Evolutionary conservation across 2,329 filamentous ascomycete species (phyloP), one percentile per base, ranked within the genome.

Genomic region (Diplodia scrobiculata): DNA sequence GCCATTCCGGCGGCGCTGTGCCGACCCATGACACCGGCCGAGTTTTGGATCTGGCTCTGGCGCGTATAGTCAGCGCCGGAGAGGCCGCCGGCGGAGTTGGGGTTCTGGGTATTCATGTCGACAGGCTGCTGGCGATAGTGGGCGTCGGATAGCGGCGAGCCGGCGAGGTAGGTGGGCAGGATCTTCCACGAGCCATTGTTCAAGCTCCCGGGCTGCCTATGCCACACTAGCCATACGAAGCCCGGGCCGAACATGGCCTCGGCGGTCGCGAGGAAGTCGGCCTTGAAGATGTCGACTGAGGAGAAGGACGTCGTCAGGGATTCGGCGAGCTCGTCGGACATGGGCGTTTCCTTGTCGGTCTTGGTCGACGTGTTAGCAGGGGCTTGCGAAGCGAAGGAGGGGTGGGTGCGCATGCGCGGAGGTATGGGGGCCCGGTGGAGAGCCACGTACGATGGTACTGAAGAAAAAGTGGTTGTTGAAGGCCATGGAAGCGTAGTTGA

Each of bases 401-500:
- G 48, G 68, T 67, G 69, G 38, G 67, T 67, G 11, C 51, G 36
- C 64, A n/a, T 13, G 52, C 47, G 36, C 27, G 29, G 29, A 55
- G 9, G 10, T 32, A 38, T 29, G 58, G 34, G 21, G 32, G 32
- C 38, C 32, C 29, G 29, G 66, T 19, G 21, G 41, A 50, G 27
- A 29, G 58, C 45, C 27, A 68, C 69, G 38, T 71, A 77, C 75
- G 62, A 88, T 77, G 68, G 83, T 79, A 71, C 85, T 77, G 84
- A 94, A 93, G 86, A 92, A 94, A 83, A 92, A 89, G 76, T 88
- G 84, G 78, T 88, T 97, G 86, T 98, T 98, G 84, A 91, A 90
- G 66, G 92, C 91, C 91, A 96, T 96, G 72, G 91, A 96, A 78
- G 95, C 95, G 78, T 96, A 87, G 85, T 98, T 99, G 87, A 99